These are phyloP conservation scores for Wallacemonas sp. DNA, from an alignment of 208 protist species.

Conservation along the genomic window DNA sequence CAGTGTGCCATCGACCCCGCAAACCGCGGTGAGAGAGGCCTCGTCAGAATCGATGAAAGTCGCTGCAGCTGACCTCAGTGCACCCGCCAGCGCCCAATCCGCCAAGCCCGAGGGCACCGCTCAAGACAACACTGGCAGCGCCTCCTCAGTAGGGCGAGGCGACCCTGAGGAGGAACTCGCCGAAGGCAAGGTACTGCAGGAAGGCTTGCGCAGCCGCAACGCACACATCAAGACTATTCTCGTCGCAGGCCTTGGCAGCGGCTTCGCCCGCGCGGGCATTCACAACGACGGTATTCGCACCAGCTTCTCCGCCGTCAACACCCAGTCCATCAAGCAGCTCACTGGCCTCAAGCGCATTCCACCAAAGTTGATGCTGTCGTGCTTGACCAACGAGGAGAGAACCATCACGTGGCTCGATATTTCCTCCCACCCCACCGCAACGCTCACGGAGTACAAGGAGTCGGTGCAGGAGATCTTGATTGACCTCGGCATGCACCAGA, in stretches of 20 bases:
- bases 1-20: background rate
- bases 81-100: too few species aligned
- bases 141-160: too few species aligned
- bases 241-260: constrained; percentile 42
- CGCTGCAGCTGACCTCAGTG: too few species aligned
- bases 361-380: constrained; percentile 65
- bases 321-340: constrained; percentile 54
- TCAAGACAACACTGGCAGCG: too few species aligned
- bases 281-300: constrained; percentile 53
- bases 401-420: constrained; percentile 69
- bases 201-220: constrained; percentile 28
- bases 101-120: too few species aligned
- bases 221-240: constrained; percentile 45
- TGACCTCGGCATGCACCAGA: constrained; percentile 51
- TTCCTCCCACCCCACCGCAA: constrained; percentile 59
- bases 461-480: constrained; percentile 51
- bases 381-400: constrained; percentile 30
- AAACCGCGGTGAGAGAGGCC: background rate
- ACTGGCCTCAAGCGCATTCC: constrained; percentile 57
- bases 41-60: too few species aligned
- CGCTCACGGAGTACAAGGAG: constrained; percentile 59
- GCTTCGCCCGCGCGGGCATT: constrained; percentile 50
- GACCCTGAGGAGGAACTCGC: background rate
- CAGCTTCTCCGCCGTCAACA: constrained; percentile 60
- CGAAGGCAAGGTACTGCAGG: constrained; percentile 17